Evolutionary conservation across 2,329 filamentous ascomycete species (phyloP), one percentile per base, ranked within the genome.

Genomic region (Beauveria bassiana): DNA sequence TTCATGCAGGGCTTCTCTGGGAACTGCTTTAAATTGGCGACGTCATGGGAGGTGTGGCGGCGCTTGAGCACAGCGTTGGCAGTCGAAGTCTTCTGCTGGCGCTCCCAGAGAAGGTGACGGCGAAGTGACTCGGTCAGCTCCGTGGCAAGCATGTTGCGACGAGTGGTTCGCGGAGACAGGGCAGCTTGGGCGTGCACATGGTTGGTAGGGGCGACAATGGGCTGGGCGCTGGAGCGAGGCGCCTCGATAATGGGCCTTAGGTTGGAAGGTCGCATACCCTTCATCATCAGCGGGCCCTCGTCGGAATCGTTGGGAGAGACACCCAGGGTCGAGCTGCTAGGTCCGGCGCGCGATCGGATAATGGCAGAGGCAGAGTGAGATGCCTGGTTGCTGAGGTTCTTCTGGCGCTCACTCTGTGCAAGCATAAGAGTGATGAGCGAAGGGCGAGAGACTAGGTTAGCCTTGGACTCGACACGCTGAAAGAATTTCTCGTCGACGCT

Each of bases 61-160:
- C 93, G 86, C 80, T 96, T 96, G 62, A 96, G 81, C 60, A 93
- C 90, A 1, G 93, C 91, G 65, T 93, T 93, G 69, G 88, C 90
- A 8, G 91, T 93, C 40, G 90, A 89, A 63, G 91, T 91, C 82
- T 95, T 96, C 71, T 98, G 93, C 71, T 96, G 91, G 58, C 95
- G 88, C 74, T 99, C 95, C 90, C 91, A 96, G 18, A 98, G 83
- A 18, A 99, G 86, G 69, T 97, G 90, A 68, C 92, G 90, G 24
- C 95, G 86, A 3, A 99, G 86, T 24, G 91, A 96, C 72, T 96
- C 92, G 2, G 93, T 97, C 60, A 99, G 80, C 77, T 99, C 95
- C 0, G 91, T 96, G 9, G 91, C 89, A 61, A 99, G 83, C 95
- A 99, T 99, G 75, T 97, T 96, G 64, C 93, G 86, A 57, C 95